Conservation (phyloP, 768 basidiomycete species). For the Tylopilus rubrobrunneus region DNA sequence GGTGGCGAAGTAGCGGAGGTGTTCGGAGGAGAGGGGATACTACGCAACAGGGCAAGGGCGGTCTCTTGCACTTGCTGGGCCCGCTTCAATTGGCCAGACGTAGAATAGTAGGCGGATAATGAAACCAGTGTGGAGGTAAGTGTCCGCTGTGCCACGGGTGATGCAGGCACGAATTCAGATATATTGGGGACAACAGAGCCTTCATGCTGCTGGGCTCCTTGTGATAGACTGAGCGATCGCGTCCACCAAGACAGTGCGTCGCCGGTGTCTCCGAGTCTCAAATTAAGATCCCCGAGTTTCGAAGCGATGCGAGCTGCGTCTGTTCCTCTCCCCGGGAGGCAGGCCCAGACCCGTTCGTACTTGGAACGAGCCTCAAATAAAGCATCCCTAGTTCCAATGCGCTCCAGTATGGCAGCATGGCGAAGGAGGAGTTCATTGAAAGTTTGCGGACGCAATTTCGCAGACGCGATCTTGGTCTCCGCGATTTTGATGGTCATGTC, state of each 20-base stretch:
- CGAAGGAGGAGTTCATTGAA: conserved; percentile 51
- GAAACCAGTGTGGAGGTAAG: conserved; percentile 61
- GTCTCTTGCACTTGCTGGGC: conserved; percentile 57
- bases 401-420: conserved; percentile 56
- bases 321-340: conserved; percentile 35
- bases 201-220: conserved; percentile 28
- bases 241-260: conserved; percentile 70
- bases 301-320: conserved; percentile 54
- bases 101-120: conserved; percentile 68
- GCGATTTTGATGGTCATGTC: conserved; percentile 46
- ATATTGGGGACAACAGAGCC: conserved; percentile 23
- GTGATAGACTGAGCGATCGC: conserved; percentile 47
- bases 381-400: conserved; percentile 49
- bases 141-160: conserved; percentile 62
- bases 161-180: conserved; percentile 43
- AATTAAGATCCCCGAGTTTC: conserved; percentile 65
- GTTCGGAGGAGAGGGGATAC: conserved; percentile 45
- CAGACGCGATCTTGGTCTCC: conserved; percentile 35
- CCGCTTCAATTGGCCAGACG: conserved; percentile 48
- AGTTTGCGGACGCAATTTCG: conserved; percentile 47
- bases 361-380: conserved; percentile 51
- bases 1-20: conserved; percentile 46
- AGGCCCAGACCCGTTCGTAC: conserved; percentile 57
- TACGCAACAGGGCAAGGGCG: conserved; percentile 51
- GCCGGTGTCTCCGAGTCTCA: conserved; percentile 46